phyloP scores from a whole-genome alignment of 2,329 filamentous ascomycete genomes.

The Talaromyces sp. region DNA sequence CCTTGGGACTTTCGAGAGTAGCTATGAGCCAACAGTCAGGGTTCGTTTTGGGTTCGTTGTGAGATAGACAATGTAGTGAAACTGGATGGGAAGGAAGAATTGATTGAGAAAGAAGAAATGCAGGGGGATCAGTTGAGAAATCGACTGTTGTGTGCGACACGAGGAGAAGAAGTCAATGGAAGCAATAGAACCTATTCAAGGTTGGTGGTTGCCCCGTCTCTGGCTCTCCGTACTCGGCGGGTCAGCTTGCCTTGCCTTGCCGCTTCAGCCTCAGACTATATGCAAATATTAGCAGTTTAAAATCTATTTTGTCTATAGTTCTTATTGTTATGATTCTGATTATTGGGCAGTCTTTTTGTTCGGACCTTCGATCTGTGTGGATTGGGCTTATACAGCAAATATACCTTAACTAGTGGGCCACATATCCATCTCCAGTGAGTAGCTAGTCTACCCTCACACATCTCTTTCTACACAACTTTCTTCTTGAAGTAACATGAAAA shows the following conservation, averaged over 20 bases:
- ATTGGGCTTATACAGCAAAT: too few species aligned
- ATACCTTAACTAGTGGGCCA: too few species aligned
- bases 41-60: background rate
- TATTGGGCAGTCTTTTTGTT: too few species aligned
- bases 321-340: too few species aligned
- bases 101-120: background rate
- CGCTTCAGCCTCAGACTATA: background rate
- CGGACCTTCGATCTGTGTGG: too few species aligned
- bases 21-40: background rate
- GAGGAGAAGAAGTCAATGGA: slow-evolving; percentile 10
- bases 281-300: too few species aligned
- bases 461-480: too few species aligned
- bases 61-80: background rate
- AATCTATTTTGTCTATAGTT: too few species aligned
- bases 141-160: background rate
- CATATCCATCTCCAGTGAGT: background rate
- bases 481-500: background rate
- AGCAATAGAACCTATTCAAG: slow-evolving; percentile 8
- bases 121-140: background rate
- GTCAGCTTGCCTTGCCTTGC: background rate
- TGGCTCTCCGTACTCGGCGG: slow-evolving; percentile 1
- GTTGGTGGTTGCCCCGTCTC: background rate
- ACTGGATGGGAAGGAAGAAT: background rate
- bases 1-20: background rate
- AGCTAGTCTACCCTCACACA: background rate